These are phyloP conservation scores for Xylariaceae sp. DNA, from an alignment of 2,329 filamentous ascomycete species.

Conservation along the genomic window DNA sequence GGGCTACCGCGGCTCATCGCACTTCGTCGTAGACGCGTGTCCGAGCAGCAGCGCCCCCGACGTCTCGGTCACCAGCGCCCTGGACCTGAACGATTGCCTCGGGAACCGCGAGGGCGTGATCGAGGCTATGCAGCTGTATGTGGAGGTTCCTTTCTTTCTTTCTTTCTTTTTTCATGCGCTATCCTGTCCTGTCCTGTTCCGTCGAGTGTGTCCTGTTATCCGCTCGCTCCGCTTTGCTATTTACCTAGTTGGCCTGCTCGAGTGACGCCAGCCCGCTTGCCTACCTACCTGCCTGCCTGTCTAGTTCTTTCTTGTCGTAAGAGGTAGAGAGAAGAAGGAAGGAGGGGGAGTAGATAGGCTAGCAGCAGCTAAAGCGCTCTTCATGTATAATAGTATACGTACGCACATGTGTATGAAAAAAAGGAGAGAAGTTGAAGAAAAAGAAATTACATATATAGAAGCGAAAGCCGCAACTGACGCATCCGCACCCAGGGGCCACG, in stretches of 20 bases:
- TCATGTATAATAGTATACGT: too few species aligned
- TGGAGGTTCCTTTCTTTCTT: background rate
- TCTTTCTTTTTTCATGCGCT: background rate
- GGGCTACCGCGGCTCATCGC: background rate
- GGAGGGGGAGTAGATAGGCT: too few species aligned
- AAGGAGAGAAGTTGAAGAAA: too few species aligned
- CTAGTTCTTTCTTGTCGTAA: too few species aligned
- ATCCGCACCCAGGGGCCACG: constrained; percentile 1
- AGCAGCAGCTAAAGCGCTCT: too few species aligned
- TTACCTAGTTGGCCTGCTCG: too few species aligned
- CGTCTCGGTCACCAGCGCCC: background rate
- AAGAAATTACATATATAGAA: background rate
- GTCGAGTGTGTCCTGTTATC: background rate
- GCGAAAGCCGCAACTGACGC: too few species aligned
- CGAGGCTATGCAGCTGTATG: background rate
- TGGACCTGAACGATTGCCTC: constrained; percentile 6
- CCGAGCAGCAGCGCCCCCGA: background rate
- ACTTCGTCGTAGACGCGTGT: background rate
- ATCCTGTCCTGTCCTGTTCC: background rate
- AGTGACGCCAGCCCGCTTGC: too few species aligned
- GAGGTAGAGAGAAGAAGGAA: too few species aligned
- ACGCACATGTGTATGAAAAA: too few species aligned
- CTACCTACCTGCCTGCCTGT: too few species aligned
- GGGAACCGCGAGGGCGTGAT: constrained; percentile 1
- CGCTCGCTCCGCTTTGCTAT: background rate